phyloP scores from a whole-genome alignment of 257 asterid genomes.

The Nicotiana knightiana region DNA sequence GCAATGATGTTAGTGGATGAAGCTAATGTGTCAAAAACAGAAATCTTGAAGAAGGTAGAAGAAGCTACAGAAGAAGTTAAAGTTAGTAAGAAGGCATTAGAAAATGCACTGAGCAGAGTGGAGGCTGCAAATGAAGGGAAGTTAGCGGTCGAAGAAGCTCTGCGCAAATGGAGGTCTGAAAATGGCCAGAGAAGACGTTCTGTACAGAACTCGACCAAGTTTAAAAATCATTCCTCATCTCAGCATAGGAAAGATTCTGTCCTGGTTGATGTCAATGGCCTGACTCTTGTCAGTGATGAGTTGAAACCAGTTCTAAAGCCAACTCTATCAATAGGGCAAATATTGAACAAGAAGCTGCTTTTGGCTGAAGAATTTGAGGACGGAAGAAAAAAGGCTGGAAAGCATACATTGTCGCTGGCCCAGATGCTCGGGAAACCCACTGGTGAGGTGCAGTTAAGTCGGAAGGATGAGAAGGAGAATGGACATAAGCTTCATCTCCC shows the following conservation, averaged over 20 bases:
- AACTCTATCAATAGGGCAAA: slow-evolving; percentile 55
- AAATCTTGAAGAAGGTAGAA: slow-evolving; percentile 64
- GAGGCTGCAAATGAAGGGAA: slow-evolving; percentile 73
- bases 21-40: slow-evolving; percentile 47
- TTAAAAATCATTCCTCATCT: slow-evolving; percentile 54
- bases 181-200: slow-evolving; percentile 61
- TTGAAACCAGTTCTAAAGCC: slow-evolving; percentile 51
- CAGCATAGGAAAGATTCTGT: slow-evolving; percentile 45
- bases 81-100: slow-evolving; percentile 60
- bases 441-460: slow-evolving; percentile 12
- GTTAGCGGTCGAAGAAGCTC: slow-evolving; percentile 76
- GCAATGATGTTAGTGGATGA: slow-evolving; percentile 54
- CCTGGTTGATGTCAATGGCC: slow-evolving; percentile 47
- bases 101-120: slow-evolving; percentile 68
- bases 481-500: slow-evolving; percentile 27
- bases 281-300: slow-evolving; percentile 39
- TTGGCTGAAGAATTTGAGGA: slow-evolving; percentile 61
- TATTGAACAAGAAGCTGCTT: slow-evolving; percentile 68
- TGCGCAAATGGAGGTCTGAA: slow-evolving; percentile 86
- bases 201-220: slow-evolving; percentile 44
- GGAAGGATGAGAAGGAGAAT: slow-evolving; percentile 44
- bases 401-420: slow-evolving; percentile 60
- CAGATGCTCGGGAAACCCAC: slow-evolving; percentile 65
- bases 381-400: slow-evolving; percentile 33
- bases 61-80: slow-evolving; percentile 82